Evolutionary conservation across 805 yeast species (phyloP), one percentile per base, ranked within the genome.

Genomic region (Pichia californica): DNA sequence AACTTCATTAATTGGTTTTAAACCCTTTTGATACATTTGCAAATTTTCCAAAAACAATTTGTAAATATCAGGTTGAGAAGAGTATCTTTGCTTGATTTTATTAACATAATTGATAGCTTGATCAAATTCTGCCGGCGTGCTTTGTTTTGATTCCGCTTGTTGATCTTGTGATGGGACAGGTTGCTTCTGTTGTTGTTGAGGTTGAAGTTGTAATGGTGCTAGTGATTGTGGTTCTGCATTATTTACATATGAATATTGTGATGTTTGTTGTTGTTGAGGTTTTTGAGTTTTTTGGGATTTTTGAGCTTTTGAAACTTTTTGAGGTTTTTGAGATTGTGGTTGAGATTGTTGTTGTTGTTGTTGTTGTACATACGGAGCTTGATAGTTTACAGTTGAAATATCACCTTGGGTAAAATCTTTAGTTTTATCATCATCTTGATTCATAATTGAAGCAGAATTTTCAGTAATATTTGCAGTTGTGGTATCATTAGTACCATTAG

Each of bases 101-200:
- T 93, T 93, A 47, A 93, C 99, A 57, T 93, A 93, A 53, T 83
- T 83, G 50, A 93, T 93, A 16, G 99, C 99, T 62, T 93, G 97
- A 61, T 91, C 89, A 70, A 93, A 91, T 66, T 93, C 98, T 15
- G 88, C 91, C 38, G 94, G 96, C 2, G 77, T 74, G 8, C 79
- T 57, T 57, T 67, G 62, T 45, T 62, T 59, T 28, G 52, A 32
- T n/a, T 53, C 58, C 25, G 41, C 54, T 38, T 42, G 47, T 31
- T 38, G 55, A 23, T 46, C 52, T 18, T 43, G 49, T 27, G 41
- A n/a, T n/a, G n/a, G n/a, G n/a, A n/a, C n/a, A n/a, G n/a, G n/a
- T n/a, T n/a, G n/a, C n/a, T n/a, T n/a, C n/a, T n/a, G n/a, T n/a
- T n/a, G n/a, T n/a, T n/a, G n/a, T n/a, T n/a, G n/a, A n/a, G n/a